A percentile compares a stretch with the other conserved stretches of the same genome.
Evolutionary conservation across 176 grass and related monocot species (phyloP).

Genomic region (Chloris gayana): DNA sequence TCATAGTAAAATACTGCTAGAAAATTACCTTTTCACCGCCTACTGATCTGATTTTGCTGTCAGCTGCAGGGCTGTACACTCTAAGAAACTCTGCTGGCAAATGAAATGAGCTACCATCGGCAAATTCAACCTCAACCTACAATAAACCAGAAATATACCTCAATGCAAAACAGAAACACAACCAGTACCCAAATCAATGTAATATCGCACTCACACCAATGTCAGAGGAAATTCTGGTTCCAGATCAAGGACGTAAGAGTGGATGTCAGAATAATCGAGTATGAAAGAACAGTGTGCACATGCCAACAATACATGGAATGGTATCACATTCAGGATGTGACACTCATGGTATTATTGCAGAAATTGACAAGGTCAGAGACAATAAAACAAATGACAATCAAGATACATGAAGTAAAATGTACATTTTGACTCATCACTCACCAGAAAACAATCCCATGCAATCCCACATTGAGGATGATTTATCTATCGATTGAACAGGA

Average conservation of each 20-base stretch:
- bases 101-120: conserved; percentile 69
- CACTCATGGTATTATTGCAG: neutral
- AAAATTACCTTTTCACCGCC: conserved; percentile 78
- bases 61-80: conserved; percentile 82
- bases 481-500: neutral
- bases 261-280: neutral
- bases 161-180: neutral
- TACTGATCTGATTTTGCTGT: conserved; percentile 93
- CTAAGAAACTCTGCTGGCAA: conserved; percentile 93
- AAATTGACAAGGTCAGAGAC: neutral
- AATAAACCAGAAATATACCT: conserved; percentile 5
- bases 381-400: neutral
- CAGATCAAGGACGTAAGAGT: neutral
- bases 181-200: neutral
- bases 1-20: neutral
- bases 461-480: neutral
- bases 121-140: conserved; percentile 81
- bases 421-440: neutral
- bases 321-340: neutral
- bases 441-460: neutral
- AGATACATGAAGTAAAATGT: neutral
- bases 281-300: neutral
- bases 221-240: neutral
- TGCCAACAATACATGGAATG: neutral
- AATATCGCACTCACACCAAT: neutral